phyloP scores from a whole-genome alignment of 2,329 filamentous ascomycete genomes.

The Cercospora nicotianae region DNA sequence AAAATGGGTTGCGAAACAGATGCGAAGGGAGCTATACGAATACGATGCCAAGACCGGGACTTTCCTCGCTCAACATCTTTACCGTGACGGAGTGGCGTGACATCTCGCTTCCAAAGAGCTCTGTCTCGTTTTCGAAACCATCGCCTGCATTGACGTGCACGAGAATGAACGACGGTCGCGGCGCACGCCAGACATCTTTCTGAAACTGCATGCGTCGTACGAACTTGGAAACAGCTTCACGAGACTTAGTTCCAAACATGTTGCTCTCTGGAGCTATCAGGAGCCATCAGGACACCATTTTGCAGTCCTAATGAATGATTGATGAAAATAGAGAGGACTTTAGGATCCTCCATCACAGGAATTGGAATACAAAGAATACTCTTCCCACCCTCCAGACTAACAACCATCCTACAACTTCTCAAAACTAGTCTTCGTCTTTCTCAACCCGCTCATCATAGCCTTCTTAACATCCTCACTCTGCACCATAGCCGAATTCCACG shows the following conservation, averaged over 20 bases:
- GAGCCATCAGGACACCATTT: not conserved
- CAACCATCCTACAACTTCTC: slow-evolving; percentile 23
- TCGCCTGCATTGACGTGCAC: not conserved
- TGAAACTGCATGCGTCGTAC: not conserved
- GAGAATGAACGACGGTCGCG: not conserved
- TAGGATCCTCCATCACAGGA: not conserved
- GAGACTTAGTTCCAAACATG: not conserved
- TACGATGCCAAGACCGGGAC: not conserved
- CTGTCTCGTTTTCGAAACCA: not conserved
- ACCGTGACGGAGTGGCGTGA: not conserved
- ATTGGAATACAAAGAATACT: not conserved
- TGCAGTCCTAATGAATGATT: not conserved
- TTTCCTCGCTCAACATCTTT: not conserved
- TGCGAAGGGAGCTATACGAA: not conserved
- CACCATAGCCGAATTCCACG: slow-evolving; percentile 30
- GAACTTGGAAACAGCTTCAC: not conserved
- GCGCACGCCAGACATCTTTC: not conserved
- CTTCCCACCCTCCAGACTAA: not conserved
- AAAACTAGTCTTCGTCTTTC: slow-evolving; percentile 29
- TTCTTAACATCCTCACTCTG: slow-evolving; percentile 28
- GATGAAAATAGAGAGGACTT: not conserved
- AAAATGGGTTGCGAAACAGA: not conserved
- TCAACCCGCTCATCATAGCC: slow-evolving; percentile 28
- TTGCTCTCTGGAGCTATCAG: not conserved
- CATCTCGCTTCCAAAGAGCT: not conserved